These are phyloP conservation scores for Danielia oregonensis DNA, from an alignment of 805 yeast genomes.

Conservation along the genomic window DNA sequence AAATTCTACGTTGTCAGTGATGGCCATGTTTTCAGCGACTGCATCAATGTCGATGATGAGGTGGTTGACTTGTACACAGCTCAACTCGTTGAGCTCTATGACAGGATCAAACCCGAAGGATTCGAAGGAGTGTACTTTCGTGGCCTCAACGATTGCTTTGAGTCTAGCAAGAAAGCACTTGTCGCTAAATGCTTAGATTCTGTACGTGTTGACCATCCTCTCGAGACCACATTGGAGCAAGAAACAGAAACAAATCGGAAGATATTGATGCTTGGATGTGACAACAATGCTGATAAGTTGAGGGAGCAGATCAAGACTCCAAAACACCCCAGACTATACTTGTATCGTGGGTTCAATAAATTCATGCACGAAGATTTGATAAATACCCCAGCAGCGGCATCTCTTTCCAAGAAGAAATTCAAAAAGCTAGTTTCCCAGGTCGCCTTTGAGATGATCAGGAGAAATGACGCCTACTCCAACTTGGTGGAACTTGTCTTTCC, in stretches of 20 bases:
- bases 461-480: slow-evolving; percentile 64
- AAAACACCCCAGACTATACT: slow-evolving; percentile 47
- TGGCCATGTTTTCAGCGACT: slow-evolving; percentile 64
- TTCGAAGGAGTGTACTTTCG: slow-evolving; percentile 26
- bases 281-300: slow-evolving; percentile 35
- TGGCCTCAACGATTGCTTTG: slow-evolving; percentile 35
- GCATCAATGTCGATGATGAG: slow-evolving; percentile 57
- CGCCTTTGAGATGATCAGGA: slow-evolving; percentile 58
- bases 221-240: slow-evolving; percentile 30
- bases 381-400: slow-evolving; percentile 35
- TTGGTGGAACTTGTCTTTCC: slow-evolving; percentile 58
- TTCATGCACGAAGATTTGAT: slow-evolving; percentile 58
- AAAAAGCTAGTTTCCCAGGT: slow-evolving; percentile 50
- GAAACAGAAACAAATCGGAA: slow-evolving; percentile 35
- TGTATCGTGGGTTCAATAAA: slow-evolving; percentile 55
- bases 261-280: slow-evolving; percentile 34
- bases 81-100: slow-evolving; percentile 42
- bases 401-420: slow-evolving; percentile 43
- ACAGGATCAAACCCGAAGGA: slow-evolving; percentile 29
- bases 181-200: slow-evolving; percentile 16
- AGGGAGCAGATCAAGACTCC: slow-evolving; percentile 31
- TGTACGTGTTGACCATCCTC: slow-evolving; percentile 26
- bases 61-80: slow-evolving; percentile 47
- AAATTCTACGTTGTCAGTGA: slow-evolving; percentile 56
- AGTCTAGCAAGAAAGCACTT: slow-evolving; percentile 14